Percentiles rank a stretch among this genome's conserved stretches.
Conservation (phyloP, 208 protist species). For the Leishmania guyanensis region DNA sequence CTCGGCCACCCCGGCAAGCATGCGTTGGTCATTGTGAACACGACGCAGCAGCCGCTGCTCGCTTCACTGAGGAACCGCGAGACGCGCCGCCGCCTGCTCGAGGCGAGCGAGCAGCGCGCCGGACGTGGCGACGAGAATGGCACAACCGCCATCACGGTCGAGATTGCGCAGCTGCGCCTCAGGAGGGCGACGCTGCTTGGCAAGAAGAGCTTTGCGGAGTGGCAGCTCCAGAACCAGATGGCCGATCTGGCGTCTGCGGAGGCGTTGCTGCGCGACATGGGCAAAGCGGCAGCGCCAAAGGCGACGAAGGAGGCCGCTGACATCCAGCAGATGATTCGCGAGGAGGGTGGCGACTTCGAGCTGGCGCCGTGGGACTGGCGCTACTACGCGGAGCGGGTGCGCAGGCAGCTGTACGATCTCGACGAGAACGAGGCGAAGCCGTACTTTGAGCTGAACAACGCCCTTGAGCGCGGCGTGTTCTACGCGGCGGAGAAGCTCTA, state of each 20-base stretch:
- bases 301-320: constrained; percentile 36
- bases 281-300: neutral
- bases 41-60: constrained; percentile 57
- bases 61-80: constrained; percentile 38
- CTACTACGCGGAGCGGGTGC: constrained; percentile 52
- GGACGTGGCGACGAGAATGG: constrained; percentile 20
- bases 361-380: constrained; percentile 59
- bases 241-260: constrained; percentile 32
- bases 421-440: constrained; percentile 53
- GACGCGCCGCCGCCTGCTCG: constrained; percentile 43
- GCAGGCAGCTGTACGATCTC: constrained; percentile 44
- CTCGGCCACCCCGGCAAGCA: constrained; percentile 45
- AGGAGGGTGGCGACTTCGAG: constrained; percentile 34
- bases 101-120: constrained; percentile 34
- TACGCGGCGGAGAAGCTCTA: constrained; percentile 61
- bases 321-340: constrained; percentile 31
- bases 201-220: constrained; percentile 55
- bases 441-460: constrained; percentile 60
- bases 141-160: constrained; percentile 27
- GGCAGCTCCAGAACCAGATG: constrained; percentile 53
- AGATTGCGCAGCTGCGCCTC: constrained; percentile 45
- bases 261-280: constrained; percentile 37
- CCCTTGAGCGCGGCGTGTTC: constrained; percentile 57
- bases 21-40: constrained; percentile 52
- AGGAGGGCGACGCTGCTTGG: constrained; percentile 48